Percentiles rank a stretch among this genome's conserved stretches.
These are phyloP conservation scores for Ophiostoma sp. DNA, from an alignment of 2,329 filamentous ascomycete genomes.

Conservation along the genomic window DNA sequence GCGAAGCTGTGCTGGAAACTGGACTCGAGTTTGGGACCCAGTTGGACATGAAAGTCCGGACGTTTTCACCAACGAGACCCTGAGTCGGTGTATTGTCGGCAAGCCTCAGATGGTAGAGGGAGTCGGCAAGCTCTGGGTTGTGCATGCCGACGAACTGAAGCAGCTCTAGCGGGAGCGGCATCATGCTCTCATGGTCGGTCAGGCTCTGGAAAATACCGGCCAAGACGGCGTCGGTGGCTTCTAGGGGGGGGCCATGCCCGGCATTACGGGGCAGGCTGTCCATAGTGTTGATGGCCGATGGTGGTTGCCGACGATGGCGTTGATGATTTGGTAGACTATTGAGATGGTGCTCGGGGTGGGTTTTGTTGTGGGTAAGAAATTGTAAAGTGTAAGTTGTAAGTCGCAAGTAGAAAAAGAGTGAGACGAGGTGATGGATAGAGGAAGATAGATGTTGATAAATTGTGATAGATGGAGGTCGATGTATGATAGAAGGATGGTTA, in stretches of 20 bases:
- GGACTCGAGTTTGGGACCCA: not conserved
- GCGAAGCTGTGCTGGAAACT: not conserved
- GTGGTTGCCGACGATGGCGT: not conserved
- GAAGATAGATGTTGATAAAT: not conserved
- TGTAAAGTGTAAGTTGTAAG: not conserved
- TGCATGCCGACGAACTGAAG: not conserved
- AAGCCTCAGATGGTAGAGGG: not conserved
- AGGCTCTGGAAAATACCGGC: not conserved
- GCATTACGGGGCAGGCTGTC: not conserved
- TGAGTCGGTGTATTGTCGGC: not conserved
- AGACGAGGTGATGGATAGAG: not conserved
- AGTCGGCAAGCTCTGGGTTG: not conserved
- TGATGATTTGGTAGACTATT: not conserved
- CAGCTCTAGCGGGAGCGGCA: not conserved
- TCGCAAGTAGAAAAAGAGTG: not conserved
- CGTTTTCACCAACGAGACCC: not conserved
- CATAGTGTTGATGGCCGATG: not conserved
- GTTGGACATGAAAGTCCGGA: not conserved
- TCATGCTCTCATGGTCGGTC: not conserved
- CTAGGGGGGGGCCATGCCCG: not conserved
- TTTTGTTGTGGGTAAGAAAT: not conserved
- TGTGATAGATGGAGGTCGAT: not conserved
- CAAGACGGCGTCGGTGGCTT: constrained; percentile 1
- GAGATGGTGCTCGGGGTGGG: not conserved
- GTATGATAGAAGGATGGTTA: too few species aligned